Evolutionary conservation across 75 land plant species (phyloP), one percentile per base, ranked within the genome.

Genomic region (Chamaecyparis obtusa): DNA sequence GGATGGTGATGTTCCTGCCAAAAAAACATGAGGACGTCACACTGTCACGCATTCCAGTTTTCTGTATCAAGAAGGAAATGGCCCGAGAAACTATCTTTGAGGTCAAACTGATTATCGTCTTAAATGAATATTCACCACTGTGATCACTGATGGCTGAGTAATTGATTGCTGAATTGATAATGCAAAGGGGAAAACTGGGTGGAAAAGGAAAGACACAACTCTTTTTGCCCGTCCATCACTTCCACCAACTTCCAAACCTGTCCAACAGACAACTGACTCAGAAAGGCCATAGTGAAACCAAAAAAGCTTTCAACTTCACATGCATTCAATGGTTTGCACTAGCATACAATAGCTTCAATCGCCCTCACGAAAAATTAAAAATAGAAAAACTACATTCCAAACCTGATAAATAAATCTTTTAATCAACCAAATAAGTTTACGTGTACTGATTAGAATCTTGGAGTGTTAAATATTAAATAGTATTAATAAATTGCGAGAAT

Each of bases 91-190:
- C 9, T 1, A 80, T 24, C 51, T 27, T 44, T 80, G 9, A 9
- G 10, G 27, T 27, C 30, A 21, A 21, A 44, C n/a, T 80, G 48
- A 30, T 24, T 48, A 97, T 91, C 92, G 86, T 82, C 99, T 90
- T 75, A 96, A 92, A 86, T 98, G 99, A 83, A 98, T 92, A 89
- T 98, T 96, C 27, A 96, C 96, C 86, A 96, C 93, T 37, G 96
- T 96, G n/a, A 94, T 94, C 87, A 96, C 93, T 32, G 96, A 75
- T 71, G 96, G 93, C 84, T 97, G 96, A 90, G 93, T 85, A 39
- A 89, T 88, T 24, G 96, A 93, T 85, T 97, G 98, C 88, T 97
- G 98, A 72, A 97, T 87, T 8, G 99, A 96, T n/a, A 97, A 90
- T 46, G 93, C 96, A 86, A 97, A 90, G 2, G 99, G 98, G 41